A percentile compares a stretch with the other conserved stretches of the same genome.
Conservation (phyloP, 2,329 filamentous ascomycete genomes). For the Metarhizium rileyi region DNA sequence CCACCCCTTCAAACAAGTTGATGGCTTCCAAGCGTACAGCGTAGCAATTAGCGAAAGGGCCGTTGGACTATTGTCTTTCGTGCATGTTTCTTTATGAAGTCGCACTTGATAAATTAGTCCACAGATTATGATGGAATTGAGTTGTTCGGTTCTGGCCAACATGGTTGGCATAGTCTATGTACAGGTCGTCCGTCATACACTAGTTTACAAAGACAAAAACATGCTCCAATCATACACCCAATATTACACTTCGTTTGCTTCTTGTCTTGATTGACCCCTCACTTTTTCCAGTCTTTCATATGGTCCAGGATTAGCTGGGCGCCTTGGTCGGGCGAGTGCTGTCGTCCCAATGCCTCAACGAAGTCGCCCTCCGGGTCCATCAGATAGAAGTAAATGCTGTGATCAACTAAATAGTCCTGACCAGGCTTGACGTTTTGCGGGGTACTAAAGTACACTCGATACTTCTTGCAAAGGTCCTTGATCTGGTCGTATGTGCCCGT, state of each 20-base stretch:
- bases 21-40: background rate
- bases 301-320: slow-evolving; percentile 79
- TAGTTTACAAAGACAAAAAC: slow-evolving; percentile 6
- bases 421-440: slow-evolving; percentile 80
- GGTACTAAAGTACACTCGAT: slow-evolving; percentile 95
- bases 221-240: background rate
- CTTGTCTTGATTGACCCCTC: background rate
- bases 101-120: background rate
- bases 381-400: slow-evolving; percentile 98
- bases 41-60: background rate
- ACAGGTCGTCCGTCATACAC: slow-evolving; percentile 6
- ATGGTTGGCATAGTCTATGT: slow-evolving; percentile 1
- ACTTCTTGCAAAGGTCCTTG: slow-evolving; percentile 89
- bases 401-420: slow-evolving; percentile 94
- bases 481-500: slow-evolving; percentile 92
- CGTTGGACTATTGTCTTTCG: background rate
- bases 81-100: background rate
- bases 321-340: slow-evolving; percentile 82
- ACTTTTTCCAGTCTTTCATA: slow-evolving; percentile 50
- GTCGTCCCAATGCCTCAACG: slow-evolving; percentile 89
- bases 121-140: slow-evolving; percentile 7
- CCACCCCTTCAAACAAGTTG: background rate
- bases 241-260: background rate
- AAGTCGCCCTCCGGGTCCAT: slow-evolving; percentile 99
- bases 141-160: slow-evolving; percentile 9